Percentiles rank a stretch among this genome's conserved stretches.
phyloP scores from a whole-genome alignment of 2,329 filamentous ascomycete species.

The Westerdykella aurantiaca region DNA sequence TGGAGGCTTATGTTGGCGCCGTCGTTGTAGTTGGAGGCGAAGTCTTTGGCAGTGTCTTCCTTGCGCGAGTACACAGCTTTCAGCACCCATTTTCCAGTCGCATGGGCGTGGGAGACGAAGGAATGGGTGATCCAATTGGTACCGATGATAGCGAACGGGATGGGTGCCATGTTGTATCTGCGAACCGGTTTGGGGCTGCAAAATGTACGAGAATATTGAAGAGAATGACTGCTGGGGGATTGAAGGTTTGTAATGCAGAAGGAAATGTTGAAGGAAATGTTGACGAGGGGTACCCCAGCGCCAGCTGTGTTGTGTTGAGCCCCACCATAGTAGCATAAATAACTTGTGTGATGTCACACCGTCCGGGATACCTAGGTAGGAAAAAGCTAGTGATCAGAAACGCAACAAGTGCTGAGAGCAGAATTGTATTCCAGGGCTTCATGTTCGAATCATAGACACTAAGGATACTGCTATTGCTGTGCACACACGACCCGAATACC shows the following conservation, averaged over 20 bases:
- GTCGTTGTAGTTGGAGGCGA: conserved; percentile 38
- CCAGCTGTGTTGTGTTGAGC: no score
- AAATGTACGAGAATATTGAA: background rate
- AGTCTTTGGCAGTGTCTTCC: conserved; percentile 39
- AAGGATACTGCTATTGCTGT: background rate
- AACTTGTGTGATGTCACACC: no score
- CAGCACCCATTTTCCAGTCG: conserved; percentile 42
- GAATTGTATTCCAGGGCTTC: no score
- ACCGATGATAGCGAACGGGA: conserved; percentile 45
- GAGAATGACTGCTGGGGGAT: background rate
- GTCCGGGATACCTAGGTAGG: no score
- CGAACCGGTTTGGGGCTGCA: background rate
- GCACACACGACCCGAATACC: background rate
- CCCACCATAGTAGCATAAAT: no score
- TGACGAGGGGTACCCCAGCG: background rate
- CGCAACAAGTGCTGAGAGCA: background rate
- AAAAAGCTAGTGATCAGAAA: background rate
- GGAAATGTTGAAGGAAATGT: no score
- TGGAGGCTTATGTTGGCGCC: conserved; percentile 29
- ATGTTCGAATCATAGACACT: background rate
- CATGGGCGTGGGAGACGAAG: conserved; percentile 41
- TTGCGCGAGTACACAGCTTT: conserved; percentile 45
- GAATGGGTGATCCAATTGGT: conserved; percentile 48
- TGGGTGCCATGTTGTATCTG: conserved; percentile 11
- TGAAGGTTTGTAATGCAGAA: background rate